Conservation (phyloP, 176 grass and related monocot genomes). For the Musa itinerans region DNA sequence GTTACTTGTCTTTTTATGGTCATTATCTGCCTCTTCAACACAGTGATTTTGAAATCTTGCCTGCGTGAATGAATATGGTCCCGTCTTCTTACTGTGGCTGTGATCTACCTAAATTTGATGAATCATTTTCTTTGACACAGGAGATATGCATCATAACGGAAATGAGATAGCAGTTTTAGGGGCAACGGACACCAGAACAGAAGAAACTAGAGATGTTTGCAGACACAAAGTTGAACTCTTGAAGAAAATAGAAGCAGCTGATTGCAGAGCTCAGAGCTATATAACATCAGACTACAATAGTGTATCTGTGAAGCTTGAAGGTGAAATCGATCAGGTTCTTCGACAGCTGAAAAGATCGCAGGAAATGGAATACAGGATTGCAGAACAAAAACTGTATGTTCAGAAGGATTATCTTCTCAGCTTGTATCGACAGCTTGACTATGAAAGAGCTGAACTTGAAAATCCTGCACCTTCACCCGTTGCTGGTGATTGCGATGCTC, state of each 20-base stretch:
- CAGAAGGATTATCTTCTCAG: conserved; percentile 69
- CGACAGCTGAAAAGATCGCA: conserved; percentile 59
- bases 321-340: conserved; percentile 54
- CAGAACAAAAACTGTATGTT: conserved; percentile 67
- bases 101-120: background rate
- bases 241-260: conserved; percentile 20
- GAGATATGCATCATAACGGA: conserved; percentile 18
- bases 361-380: conserved; percentile 45
- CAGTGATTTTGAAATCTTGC: too few relatives aligned
- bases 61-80: background rate
- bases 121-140: conserved; percentile 25
- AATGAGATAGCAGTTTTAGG: conserved; percentile 33
- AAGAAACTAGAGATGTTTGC: background rate
- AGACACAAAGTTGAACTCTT: conserved; percentile 29
- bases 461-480: conserved; percentile 35
- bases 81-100: background rate
- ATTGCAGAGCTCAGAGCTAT: conserved; percentile 18
- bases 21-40: too few relatives aligned
- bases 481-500: conserved; percentile 26
- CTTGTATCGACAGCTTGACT: conserved; percentile 50
- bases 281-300: conserved; percentile 36
- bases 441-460: conserved; percentile 39
- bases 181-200: conserved; percentile 14
- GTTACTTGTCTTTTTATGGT: background rate
- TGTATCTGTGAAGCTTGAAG: conserved; percentile 54